Evolutionary conservation across 345 rosid species (phyloP), one percentile per base, ranked within the genome.

Genomic region (Luvunga scandens): DNA sequence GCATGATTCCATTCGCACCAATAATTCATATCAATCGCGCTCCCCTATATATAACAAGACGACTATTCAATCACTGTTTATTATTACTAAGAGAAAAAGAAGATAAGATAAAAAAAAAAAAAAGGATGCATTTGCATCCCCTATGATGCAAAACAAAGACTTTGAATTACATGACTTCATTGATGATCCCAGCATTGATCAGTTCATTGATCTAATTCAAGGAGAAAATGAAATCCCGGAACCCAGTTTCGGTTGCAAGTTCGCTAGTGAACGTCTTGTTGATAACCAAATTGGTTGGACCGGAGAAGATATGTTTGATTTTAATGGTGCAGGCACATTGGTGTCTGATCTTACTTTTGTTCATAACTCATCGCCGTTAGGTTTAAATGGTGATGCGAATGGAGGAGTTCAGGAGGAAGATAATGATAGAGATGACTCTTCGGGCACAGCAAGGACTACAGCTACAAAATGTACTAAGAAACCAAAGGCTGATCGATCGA

Each of bases 401-500:
- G 81, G 59, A 28, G 80, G 80, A 1, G 77, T 25, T 5, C 9
- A 6, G 30, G 85, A 77, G 18, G 93, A 81, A 18, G 85, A 84
- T 64, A 75, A 83, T 30, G 87, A 87, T 27, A 90, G 75, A 0
- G 91, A 89, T 12, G 85, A 87, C 66, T 88, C 92, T 16, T 94
- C 97, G 0, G 90, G 83, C 31, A 83, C 90, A 1, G 77, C 78
- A 18, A 82, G 83, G 25, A 87, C 91, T 0, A 74, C 79, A 7
- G 81, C 81, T 13, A 61, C 88, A 55, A 77, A 81, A 27, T 55
- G 71, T 13, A 59, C 53, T 0, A 83, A 85, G 83, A 89, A 84
- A 75, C 45, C 53, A 0, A 93, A 88, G 84, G 75, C 77, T 6
- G 98, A 91, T 78, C 85, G 95, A 63, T 86, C 95, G 0, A 90